Evolutionary conservation across 345 rosid genomes (phyloP).

Genomic region (Leavenworthia alabamica): DNA sequence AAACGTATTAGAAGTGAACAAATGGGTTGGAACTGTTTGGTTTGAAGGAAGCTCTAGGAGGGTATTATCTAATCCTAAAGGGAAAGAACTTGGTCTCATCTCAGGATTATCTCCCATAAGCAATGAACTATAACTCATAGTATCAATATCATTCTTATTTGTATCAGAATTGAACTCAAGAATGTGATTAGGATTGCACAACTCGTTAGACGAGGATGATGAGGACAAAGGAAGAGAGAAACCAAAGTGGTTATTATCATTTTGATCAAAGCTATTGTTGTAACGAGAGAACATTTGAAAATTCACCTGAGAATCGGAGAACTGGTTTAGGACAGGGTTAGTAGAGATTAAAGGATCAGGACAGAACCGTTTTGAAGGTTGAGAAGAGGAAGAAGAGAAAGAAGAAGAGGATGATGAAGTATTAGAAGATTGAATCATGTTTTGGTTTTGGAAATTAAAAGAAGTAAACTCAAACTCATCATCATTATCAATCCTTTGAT

Average conservation of each 20-base stretch:
- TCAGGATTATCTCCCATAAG: constrained; percentile 35
- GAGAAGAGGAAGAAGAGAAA: constrained; percentile 26
- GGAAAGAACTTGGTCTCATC: constrained; percentile 3
- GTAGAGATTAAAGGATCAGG: constrained; percentile 22
- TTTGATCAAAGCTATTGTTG: constrained; percentile 17
- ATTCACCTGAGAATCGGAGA: constrained; percentile 10
- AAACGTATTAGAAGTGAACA: constrained; percentile 11
- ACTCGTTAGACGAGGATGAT: constrained; percentile 21
- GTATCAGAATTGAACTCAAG: constrained; percentile 20
- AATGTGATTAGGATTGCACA: constrained; percentile 15
- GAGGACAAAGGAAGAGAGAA: constrained; percentile 34
- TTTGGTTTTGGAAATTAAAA: constrained; percentile 29
- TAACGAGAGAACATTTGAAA: constrained; percentile 22
- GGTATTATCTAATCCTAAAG: constrained; percentile 24
- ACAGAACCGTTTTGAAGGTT: constrained; percentile 12
- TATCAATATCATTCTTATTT: constrained; percentile 19
- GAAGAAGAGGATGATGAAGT: constrained; percentile 34
- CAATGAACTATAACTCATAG: constrained; percentile 45
- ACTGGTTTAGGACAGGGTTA: constrained; percentile 21
- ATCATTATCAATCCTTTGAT: constrained; percentile 2
- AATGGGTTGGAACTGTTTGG: constrained; percentile 34
- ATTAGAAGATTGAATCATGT: constrained; percentile 21
- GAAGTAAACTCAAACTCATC: constrained; percentile 27
- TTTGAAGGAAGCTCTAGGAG: constrained; percentile 45
- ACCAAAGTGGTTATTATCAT: constrained; percentile 13